A percentile compares a stretch with the other conserved stretches of the same genome.
Evolutionary conservation across 225 moss, liverwort and hornwort genomes (phyloP).

Genomic region (Sphagnum contortum): DNA sequence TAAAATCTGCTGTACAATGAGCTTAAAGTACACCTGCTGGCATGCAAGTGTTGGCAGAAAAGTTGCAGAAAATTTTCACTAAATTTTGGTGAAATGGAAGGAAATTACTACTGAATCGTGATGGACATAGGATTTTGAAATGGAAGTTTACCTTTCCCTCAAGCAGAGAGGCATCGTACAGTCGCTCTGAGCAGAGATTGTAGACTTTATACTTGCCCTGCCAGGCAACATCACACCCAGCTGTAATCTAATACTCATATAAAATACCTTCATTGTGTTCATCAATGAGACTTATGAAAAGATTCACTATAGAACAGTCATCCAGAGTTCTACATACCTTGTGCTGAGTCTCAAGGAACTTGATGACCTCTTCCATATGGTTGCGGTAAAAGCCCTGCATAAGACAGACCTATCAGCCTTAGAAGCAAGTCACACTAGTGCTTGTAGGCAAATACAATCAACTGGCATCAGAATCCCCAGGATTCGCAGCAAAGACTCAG

Average conservation of each 20-base stretch:
- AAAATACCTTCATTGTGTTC: too few species aligned
- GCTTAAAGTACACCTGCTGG: too few species aligned
- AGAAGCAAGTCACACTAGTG: too few species aligned
- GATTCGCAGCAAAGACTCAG: too few species aligned
- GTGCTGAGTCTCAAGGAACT: conserved; percentile 56
- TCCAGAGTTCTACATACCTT: conserved; percentile 17
- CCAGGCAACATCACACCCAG: not conserved
- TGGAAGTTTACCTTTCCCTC: conserved; percentile 39
- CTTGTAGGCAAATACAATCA: not conserved
- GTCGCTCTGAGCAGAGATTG: conserved; percentile 58
- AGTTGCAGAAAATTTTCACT: too few species aligned
- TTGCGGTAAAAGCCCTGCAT: conserved; percentile 47
- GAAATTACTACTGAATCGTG: too few species aligned
- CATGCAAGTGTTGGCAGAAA: too few species aligned
- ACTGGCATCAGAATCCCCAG: not conserved
- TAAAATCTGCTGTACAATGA: too few species aligned
- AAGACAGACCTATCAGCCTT: not conserved
- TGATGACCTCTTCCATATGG: conserved; percentile 64
- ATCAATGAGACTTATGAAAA: too few species aligned
- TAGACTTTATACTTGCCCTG: conserved; percentile 65
- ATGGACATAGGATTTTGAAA: too few species aligned
- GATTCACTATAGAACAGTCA: not conserved
- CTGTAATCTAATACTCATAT: too few species aligned
- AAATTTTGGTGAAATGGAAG: too few species aligned
- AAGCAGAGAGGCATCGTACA: conserved; percentile 49